phyloP scores from a whole-genome alignment of 495 filamentous ascomycete genomes.

The Neurospora sp. region DNA sequence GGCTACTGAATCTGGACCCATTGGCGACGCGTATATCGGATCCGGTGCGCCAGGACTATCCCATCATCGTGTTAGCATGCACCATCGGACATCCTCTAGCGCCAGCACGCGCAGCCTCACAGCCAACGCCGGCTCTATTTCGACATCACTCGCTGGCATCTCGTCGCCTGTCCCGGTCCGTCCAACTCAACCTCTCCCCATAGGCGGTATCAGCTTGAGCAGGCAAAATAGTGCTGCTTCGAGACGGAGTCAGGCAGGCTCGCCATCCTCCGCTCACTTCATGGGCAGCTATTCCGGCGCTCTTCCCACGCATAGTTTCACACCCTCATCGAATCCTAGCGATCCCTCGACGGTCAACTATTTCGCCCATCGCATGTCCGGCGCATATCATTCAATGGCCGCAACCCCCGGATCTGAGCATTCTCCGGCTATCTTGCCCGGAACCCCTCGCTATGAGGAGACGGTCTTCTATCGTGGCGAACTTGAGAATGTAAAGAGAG shows the following conservation, averaged over 20 bases:
- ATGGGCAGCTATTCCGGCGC: slow-evolving; percentile 1
- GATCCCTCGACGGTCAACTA: slow-evolving; percentile 19
- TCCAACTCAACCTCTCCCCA: slow-evolving; percentile 15
- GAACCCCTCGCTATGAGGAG: slow-evolving; percentile 61
- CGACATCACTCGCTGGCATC: slow-evolving; percentile 18
- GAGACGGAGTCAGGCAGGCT: slow-evolving; percentile 29
- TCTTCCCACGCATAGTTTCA: slow-evolving; percentile 5
- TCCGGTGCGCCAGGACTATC: slow-evolving; percentile 29
- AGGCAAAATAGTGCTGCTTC: slow-evolving; percentile 37
- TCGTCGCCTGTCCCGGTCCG: slow-evolving; percentile 25
- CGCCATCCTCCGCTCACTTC: slow-evolving; percentile 23
- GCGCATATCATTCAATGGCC: slow-evolving; percentile 3
- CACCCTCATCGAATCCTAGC: slow-evolving; percentile 9
- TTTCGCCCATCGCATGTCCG: slow-evolving; percentile 19
- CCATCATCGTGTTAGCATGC: slow-evolving; percentile 28
- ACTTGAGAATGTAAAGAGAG: slow-evolving; percentile 60
- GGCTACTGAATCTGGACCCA: slow-evolving; percentile 23
- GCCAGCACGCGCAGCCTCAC: slow-evolving; percentile 48
- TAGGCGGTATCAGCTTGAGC: slow-evolving; percentile 26
- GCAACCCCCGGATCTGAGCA: slow-evolving; percentile 20
- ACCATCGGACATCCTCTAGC: slow-evolving; percentile 35
- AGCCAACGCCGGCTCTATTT: slow-evolving; percentile 1
- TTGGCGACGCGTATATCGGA: slow-evolving; percentile 21
- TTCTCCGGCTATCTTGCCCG: slow-evolving; percentile 38
- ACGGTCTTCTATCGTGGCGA: slow-evolving; percentile 56